Conservation (phyloP, 306 rosid genomes). For the Alnus rubra region DNA sequence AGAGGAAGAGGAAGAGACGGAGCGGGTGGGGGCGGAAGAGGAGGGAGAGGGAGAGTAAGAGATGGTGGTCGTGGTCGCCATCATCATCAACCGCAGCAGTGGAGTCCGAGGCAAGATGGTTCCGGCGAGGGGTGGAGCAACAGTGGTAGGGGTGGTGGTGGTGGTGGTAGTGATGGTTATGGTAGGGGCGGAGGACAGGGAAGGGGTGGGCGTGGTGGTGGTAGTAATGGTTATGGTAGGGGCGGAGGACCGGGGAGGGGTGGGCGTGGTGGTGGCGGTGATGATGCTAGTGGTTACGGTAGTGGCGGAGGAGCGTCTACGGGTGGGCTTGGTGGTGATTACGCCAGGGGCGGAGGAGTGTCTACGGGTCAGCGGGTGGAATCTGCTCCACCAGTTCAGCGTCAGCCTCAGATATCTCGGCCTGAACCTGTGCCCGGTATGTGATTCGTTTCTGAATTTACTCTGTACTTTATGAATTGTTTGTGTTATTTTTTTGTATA, state of each 20-base stretch:
- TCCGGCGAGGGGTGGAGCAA: conserved; percentile 10
- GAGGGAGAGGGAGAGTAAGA: not conserved
- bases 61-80: not conserved
- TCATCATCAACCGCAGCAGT: not conserved
- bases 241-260: too few relatives aligned
- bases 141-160: too few relatives aligned
- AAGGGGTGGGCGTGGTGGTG: too few relatives aligned
- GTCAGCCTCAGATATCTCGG: not conserved
- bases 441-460: not conserved
- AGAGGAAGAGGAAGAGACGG: conserved; percentile 5
- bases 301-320: not conserved
- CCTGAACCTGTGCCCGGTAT: not conserved
- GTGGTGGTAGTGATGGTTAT: too few relatives aligned
- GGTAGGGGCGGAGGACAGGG: too few relatives aligned
- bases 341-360: too few relatives aligned
- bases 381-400: conserved; percentile 3
- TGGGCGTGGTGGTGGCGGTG: too few relatives aligned
- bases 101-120: not conserved
- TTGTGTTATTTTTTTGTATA: too few relatives aligned
- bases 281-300: not conserved
- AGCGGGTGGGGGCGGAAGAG: not conserved
- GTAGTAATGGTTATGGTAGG: too few relatives aligned
- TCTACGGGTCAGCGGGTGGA: not conserved
- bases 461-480: not conserved
- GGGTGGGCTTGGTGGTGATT: too few relatives aligned